These are phyloP conservation scores for Piper longum DNA, from an alignment of 164 flowering plant genomes.

Conservation along the genomic window DNA sequence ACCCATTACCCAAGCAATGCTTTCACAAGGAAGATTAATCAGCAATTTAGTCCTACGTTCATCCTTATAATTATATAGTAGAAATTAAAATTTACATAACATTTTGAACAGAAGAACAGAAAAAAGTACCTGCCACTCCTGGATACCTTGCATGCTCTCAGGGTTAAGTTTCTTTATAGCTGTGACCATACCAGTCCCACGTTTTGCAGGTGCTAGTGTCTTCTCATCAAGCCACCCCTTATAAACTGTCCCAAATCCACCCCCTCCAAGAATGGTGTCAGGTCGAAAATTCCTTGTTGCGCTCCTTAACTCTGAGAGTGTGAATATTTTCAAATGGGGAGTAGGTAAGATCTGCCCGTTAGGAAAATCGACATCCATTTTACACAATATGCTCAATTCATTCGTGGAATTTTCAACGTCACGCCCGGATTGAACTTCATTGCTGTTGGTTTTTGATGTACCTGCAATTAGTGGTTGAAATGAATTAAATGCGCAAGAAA, in stretches of 20 bases:
- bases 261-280: constrained; percentile 47
- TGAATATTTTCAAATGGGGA: constrained; percentile 40
- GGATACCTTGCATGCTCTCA: constrained; percentile 50
- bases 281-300: constrained; percentile 48
- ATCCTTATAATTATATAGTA: too few relatives aligned
- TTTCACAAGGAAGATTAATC: too few relatives aligned
- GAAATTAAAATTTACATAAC: too few relatives aligned
- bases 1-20: too few relatives aligned
- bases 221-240: constrained; percentile 64
- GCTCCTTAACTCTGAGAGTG: constrained; percentile 33
- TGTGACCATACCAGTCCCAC: constrained; percentile 35
- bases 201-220: constrained; percentile 17
- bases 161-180: constrained; percentile 62
- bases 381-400: background rate
- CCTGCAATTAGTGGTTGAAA: background rate
- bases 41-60: too few relatives aligned
- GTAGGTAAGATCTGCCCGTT: constrained; percentile 32
- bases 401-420: constrained; percentile 1
- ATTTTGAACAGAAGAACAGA: background rate
- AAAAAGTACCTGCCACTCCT: constrained; percentile 57
- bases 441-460: constrained; percentile 8
- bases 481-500: too few relatives aligned
- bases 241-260: constrained; percentile 70
- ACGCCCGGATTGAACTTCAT: background rate
- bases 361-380: constrained; percentile 14